phyloP scores from a whole-genome alignment of 1,284 basidiomycete genomes.

The Cryptococcus depauperatus region DNA sequence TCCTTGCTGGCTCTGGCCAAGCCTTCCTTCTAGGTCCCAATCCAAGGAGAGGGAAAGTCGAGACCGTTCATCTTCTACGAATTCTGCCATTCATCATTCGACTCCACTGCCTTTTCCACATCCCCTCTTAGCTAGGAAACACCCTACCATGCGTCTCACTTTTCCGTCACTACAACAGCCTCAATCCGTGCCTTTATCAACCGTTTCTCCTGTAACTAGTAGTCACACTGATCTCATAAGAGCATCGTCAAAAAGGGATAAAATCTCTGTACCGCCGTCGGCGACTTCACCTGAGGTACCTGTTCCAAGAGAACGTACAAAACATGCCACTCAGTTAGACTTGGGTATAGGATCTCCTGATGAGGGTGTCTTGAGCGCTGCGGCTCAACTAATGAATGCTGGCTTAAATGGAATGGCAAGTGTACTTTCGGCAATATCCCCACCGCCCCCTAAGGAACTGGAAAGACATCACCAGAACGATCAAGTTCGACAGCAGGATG shows the following conservation, averaged over 20 bases:
- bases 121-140: slow-evolving; percentile 26
- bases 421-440: slow-evolving; percentile 1
- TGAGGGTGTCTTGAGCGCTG: slow-evolving; percentile 7
- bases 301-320: too few species aligned
- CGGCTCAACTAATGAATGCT: slow-evolving; percentile 2
- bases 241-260: too few species aligned
- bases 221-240: too few species aligned
- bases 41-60: slow-evolving; percentile 1
- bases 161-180: slow-evolving; percentile 19
- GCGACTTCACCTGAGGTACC: too few species aligned
- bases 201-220: too few species aligned
- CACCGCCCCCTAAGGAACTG: neutral
- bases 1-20: slow-evolving; percentile 40
- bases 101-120: slow-evolving; percentile 33
- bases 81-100: neutral
- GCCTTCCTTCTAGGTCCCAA: neutral
- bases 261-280: too few species aligned
- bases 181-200: neutral
- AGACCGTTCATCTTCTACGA: slow-evolving; percentile 4
- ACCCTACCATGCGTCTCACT: slow-evolving; percentile 37
- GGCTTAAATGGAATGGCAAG: slow-evolving; percentile 3
- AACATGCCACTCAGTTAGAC: neutral
- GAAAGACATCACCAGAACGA: neutral
- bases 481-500: neutral
- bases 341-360: neutral